Evolutionary conservation across 169 alveolate genomes (phyloP), one percentile per base, ranked within the genome.

Genomic region (Miamiensis avidus): DNA sequence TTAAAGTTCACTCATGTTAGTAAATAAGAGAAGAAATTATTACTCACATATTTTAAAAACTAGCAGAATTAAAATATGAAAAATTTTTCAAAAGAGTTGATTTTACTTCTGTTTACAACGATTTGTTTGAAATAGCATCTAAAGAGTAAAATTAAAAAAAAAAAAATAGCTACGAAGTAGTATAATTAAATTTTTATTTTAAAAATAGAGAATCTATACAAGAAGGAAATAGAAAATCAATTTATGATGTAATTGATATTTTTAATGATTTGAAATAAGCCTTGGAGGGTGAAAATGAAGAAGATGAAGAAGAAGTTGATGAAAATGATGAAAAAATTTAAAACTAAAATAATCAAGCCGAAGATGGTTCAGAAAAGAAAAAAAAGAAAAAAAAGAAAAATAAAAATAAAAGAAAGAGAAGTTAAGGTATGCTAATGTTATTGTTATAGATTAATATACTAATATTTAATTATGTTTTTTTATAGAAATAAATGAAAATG

Each of bases 71-170:
- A 11, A 79, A 64, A 49, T 34, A 49, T 49, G 29, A 29, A 49
- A 1, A 16, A 15, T 0, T 49, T 31, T 79, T 32, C 31, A 34
- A 79, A 79, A 79, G 64, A 28, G 27, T 34, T 34, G 31, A 65
- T 74, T 29, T 79, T 30, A 29, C 30, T 29, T 33, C 74, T 49
- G 34, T 34, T 79, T 30, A 74, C 26, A 76, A 79, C 34, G 29
- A 79, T 33, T 27, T 79, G 64, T 79, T 79, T 64, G 33, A 79
- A n/a, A 79, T 49, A 28, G 84, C 84, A 16, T 49, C 30, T n/a
- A 79, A 79, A 72, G 33, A 79, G 82, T 77, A 77, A 77, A 31
- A 30, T 16, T 31, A 0, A 32, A 20, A 6, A 26, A 77, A 0
- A 1, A 20, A 32, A 33, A 26, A 0, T 33, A 25, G 0, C 25